phyloP scores from a whole-genome alignment of 78 protist genomes.

The Chrysochromulina tobinii region DNA sequence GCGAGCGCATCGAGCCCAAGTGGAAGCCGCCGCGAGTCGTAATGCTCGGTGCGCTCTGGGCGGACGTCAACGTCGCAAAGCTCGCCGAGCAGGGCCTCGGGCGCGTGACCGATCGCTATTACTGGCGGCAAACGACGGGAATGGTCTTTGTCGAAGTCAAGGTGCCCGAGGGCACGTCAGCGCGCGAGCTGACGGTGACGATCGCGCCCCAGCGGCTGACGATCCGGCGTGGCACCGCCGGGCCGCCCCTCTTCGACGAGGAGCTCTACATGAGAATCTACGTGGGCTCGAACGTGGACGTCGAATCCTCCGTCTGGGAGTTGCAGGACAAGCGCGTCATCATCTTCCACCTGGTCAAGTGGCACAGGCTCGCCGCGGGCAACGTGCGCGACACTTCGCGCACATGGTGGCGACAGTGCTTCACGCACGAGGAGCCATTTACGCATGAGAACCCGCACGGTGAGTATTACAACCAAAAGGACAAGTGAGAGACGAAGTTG shows the following conservation, averaged over 20 bases:
- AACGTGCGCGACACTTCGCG: slow-evolving; percentile 18
- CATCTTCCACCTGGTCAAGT: neutral
- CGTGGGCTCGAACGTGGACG: slow-evolving; percentile 4
- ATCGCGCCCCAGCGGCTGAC: neutral
- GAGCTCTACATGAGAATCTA: slow-evolving; percentile 2
- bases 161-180: slow-evolving; percentile 20
- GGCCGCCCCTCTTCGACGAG: slow-evolving; percentile 1
- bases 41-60: neutral
- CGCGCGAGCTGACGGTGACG: neutral
- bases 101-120: neutral
- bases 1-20: neutral
- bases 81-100: neutral
- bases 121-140: neutral
- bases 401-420: slow-evolving; percentile 24
- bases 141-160: neutral
- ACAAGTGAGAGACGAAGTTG: too few species aligned
- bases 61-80: neutral
- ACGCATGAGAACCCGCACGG: neutral
- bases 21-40: too few species aligned
- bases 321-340: neutral
- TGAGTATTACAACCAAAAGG: neutral
- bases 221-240: neutral
- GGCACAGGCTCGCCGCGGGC: slow-evolving; percentile 10
- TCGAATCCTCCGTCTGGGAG: neutral
- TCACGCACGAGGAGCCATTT: neutral